Base-by-base conservation (phyloP, 371 early-diverging fungal species). In the Blastocladiella emersonii region DNA sequence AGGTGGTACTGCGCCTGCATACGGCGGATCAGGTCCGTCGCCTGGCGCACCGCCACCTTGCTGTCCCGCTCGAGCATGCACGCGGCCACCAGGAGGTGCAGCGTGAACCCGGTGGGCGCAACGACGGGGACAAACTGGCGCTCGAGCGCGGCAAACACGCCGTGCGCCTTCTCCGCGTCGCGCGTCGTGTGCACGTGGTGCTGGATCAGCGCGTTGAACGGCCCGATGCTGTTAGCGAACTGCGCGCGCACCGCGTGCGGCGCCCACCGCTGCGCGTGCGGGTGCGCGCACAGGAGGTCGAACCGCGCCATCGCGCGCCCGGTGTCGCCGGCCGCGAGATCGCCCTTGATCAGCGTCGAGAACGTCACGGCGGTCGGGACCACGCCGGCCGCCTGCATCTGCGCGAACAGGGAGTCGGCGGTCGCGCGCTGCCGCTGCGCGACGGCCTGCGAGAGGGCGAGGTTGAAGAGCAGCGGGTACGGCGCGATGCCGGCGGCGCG, bases 191-290 rank as follows among this genome's bases (percentile, higher is more conserved):
- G n/a, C n/a, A 59, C 43, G 32, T 59, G 21, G 32, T 59, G 44
- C 43, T 59, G 59, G 44, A 59, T 59, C 59, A 59, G n/a, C 25
- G 59, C 34, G 25, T 59, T 59, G 59, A 59, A 59, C n/a, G 59
- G 59, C 1, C 59, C 59, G 15, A 59, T 25, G 17, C 37, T 35
- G 37, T 59, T 59, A 10, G 15, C 32, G 25, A 59, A 59, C 35
- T 59, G 59, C 27, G 53, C 27, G 15, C 30, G 53, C 15, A 30
- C 30, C 2, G 15, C 32, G 30, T 30, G 53, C 32, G 53, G 32
- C 53, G 53, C 53, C 30, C 53, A 7, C 15, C 30, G 53, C 53
- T 51, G 53, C 30, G 59, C 59, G 44, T 41, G 41, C 32, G 59
- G 37, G 32, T 59, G 59, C 12, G 37, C 37, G 0, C 25, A 25